A percentile compares a stretch with the other conserved stretches of the same genome.
Evolutionary conservation across 106 monocot genomes (phyloP).

Genomic region (Dendrobium officinale): DNA sequence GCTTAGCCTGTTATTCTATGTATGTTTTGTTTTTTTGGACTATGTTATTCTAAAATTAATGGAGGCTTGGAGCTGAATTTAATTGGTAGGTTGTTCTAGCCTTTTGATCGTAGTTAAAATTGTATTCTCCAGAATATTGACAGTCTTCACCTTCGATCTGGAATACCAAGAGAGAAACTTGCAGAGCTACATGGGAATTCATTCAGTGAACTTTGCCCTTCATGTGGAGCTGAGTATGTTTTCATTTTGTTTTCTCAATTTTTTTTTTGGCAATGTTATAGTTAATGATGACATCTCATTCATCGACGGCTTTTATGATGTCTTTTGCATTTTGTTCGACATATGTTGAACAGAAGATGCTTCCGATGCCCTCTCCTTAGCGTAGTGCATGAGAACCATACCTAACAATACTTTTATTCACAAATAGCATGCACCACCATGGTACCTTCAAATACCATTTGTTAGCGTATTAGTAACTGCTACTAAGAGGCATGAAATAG

Average conservation of each 20-base stretch:
- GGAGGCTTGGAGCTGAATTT: neutral
- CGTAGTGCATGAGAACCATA: no score
- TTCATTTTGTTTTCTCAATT: neutral
- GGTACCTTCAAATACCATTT: no score
- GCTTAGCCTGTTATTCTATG: neutral
- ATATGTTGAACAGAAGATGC: neutral
- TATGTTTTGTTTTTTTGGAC: neutral
- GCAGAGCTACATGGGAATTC: slow-evolving; percentile 99
- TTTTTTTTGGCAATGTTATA: neutral
- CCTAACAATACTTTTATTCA: no score
- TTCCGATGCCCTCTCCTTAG: neutral
- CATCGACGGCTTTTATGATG: neutral
- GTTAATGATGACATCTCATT: neutral
- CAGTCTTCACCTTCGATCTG: slow-evolving; percentile 96
- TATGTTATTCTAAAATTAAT: neutral
- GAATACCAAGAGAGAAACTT: slow-evolving; percentile 92
- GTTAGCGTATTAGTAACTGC: no score
- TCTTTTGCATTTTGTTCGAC: neutral
- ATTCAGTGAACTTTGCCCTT: slow-evolving; percentile 85
- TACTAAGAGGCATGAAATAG: no score
- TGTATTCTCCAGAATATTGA: slow-evolving; percentile 79
- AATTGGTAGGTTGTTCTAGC: slow-evolving; percentile 1
- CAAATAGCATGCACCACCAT: no score
- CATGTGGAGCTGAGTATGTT: slow-evolving; percentile 80
- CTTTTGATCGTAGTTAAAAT: slow-evolving; percentile 1